Percentiles rank a stretch among this genome's conserved stretches.
These are phyloP conservation scores for Boeremia exigua DNA, from an alignment of 2,329 filamentous ascomycete genomes.

Conservation along the genomic window DNA sequence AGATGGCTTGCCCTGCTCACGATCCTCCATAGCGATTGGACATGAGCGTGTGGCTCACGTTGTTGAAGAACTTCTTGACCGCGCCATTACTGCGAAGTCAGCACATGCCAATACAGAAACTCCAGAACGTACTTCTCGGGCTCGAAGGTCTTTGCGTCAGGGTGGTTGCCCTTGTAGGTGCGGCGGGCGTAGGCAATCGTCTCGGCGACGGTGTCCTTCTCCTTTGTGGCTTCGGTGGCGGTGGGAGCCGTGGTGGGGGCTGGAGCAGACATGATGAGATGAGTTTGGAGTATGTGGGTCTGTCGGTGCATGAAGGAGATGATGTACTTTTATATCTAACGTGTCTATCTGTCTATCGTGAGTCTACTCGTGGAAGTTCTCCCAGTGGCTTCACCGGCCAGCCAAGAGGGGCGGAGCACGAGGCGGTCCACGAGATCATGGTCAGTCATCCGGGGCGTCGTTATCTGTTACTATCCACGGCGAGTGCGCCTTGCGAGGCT, in stretches of 20 bases:
- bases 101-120: background rate
- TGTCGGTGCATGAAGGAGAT: background rate
- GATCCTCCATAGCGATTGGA: constrained; percentile 9
- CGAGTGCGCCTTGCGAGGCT: background rate
- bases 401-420: constrained; percentile 14
- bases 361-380: constrained; percentile 8
- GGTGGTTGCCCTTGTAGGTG: constrained; percentile 10
- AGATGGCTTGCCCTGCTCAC: background rate
- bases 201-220: constrained; percentile 2
- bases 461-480: background rate
- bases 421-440: constrained; percentile 6
- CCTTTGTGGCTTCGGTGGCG: background rate
- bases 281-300: background rate
- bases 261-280: background rate
- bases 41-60: constrained; percentile 2
- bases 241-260: background rate
- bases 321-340: background rate
- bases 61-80: constrained; percentile 9
- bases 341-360: background rate
- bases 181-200: constrained; percentile 10
- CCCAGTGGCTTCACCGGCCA: constrained; percentile 3
- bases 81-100: constrained; percentile 3
- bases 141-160: constrained; percentile 3
- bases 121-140: constrained; percentile 2
- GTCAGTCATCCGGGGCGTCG: background rate